Evolutionary conservation across 176 grass and related monocot genomes (phyloP), one percentile per base, ranked within the genome.

Genomic region (Chrysopogon serrulatus): DNA sequence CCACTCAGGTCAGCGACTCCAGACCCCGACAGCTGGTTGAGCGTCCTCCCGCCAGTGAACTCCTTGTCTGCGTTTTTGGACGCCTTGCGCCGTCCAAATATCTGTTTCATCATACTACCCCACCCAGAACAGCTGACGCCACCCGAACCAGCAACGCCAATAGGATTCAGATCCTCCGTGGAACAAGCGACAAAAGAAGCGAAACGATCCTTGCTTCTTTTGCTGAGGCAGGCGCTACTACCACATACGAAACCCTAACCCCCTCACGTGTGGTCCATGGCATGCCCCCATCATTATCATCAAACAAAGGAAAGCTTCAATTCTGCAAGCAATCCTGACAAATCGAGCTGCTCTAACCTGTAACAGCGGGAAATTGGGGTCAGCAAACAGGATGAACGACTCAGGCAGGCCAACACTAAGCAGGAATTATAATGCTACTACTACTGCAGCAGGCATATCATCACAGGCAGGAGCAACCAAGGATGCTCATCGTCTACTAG

Each of bases 81-180:
- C 4, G 43, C 26, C 23, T 88, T 88, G 43, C 74, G 66, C 43
- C 75, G 34, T 23, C 87, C 81, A 24, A 88, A 84, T 63, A 88
- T 84, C 72, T 84, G 74, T 21, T 67, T 88, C 53, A 88, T 88
- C 87, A 79, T 88, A 51, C 51, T 66, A 84, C 48, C 68, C 35
- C 74, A n/a, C 24, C 32, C 59, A 76, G 18, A 21, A 27, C 24
- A 68, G 85, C 47, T 60, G 62, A 69, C 26, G 10, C 70, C 62
- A 82, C 36, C 70, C 5, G 1, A 68, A 87, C 57, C 60, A 63
- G 37, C 4, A 63, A 28, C 4, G 11, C 10, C 17, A 16, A 32
- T 18, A 23, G 36, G 39, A 13, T 73, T 32, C 68, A 40, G 79
- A 73, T 17, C 84, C 67, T 63, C 42, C 12, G 37, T 12, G 5